A percentile compares a stretch with the other conserved stretches of the same genome.
Evolutionary conservation across 192 early-diverging fungal species (phyloP).

Genomic region (Phlyctochytrium planicorne): DNA sequence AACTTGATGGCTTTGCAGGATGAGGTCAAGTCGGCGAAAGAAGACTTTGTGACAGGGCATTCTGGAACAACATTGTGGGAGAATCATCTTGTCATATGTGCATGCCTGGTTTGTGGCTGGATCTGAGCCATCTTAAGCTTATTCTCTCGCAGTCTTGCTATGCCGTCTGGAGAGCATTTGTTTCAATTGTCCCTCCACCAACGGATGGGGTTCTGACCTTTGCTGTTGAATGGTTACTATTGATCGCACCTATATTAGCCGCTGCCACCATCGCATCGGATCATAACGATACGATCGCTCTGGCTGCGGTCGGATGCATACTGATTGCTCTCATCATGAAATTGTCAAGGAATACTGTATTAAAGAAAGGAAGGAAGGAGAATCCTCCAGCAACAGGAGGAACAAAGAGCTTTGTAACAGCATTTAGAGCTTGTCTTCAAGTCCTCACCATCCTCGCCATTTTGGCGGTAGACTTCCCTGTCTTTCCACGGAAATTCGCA

Average conservation of each 20-base stretch:
- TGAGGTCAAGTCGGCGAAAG: constrained; percentile 22
- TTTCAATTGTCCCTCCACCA: not conserved
- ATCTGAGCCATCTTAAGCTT: not conserved
- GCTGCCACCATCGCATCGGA: constrained; percentile 1
- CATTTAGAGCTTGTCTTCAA: constrained; percentile 40
- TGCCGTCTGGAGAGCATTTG: constrained; percentile 22
- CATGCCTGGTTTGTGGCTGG: constrained; percentile 27
- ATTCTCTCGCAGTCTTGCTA: constrained; percentile 20
- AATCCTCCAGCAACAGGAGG: constrained; percentile 7
- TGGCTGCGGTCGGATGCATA: not conserved
- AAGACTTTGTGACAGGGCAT: constrained; percentile 43
- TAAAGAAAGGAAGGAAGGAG: not conserved
- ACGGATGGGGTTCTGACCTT: not conserved
- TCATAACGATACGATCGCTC: constrained; percentile 3
- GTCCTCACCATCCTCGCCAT: constrained; percentile 65
- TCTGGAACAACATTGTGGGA: constrained; percentile 39
- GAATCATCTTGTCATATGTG: constrained; percentile 19
- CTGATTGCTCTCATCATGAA: constrained; percentile 5
- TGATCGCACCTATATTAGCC: constrained; percentile 25
- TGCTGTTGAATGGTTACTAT: constrained; percentile 19
- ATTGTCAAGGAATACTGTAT: not conserved
- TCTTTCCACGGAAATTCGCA: constrained; percentile 85
- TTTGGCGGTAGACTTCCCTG: constrained; percentile 90
- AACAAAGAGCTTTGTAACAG: not conserved
- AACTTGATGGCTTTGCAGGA: not conserved